These are phyloP conservation scores for Pyrrhoderma noxium DNA, from an alignment of 1,284 basidiomycete genomes.

Conservation along the genomic window DNA sequence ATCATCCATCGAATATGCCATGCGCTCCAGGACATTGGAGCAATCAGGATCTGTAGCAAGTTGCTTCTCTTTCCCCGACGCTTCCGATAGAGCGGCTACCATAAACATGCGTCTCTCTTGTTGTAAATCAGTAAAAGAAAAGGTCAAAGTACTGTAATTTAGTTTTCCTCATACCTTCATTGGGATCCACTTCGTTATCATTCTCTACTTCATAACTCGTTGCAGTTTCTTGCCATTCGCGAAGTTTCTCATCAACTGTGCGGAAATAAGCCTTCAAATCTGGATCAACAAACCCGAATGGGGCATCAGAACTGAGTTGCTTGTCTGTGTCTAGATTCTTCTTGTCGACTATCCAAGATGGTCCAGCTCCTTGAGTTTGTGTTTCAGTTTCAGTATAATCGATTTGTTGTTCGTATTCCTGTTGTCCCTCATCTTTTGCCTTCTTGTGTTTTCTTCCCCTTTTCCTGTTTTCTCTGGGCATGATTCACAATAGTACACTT, in stretches of 20 bases:
- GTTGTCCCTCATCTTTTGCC: constrained; percentile 27
- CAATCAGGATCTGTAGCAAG: constrained; percentile 90
- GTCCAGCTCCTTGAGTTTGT: constrained; percentile 29
- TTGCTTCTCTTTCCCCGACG: constrained; percentile 80
- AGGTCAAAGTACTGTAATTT: too few species aligned
- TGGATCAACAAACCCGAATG: constrained; percentile 81
- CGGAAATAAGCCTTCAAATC: constrained; percentile 90
- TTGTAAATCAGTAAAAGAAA: constrained; percentile 5
- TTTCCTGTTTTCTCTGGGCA: constrained; percentile 73
- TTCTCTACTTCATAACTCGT: constrained; percentile 20
- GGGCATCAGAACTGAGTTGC: constrained; percentile 59
- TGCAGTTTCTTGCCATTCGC: constrained; percentile 68
- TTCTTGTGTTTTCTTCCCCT: constrained; percentile 72
- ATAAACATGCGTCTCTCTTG: constrained; percentile 80
- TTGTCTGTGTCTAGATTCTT: constrained; percentile 23
- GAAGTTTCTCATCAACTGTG: constrained; percentile 79
- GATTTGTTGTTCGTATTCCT: neutral
- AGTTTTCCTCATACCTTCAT: constrained; percentile 80
- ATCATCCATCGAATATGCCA: constrained; percentile 89
- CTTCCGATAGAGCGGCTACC: constrained; percentile 74
- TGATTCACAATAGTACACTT: constrained; percentile 22
- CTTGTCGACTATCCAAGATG: constrained; percentile 60
- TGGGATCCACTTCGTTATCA: constrained; percentile 49
- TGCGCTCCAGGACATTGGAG: constrained; percentile 79
- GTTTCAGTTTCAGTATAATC: constrained; percentile 17